A percentile compares a stretch with the other conserved stretches of the same genome.
Evolutionary conservation across 1,139 yeast species (phyloP).

Genomic region (Pichia sp.): DNA sequence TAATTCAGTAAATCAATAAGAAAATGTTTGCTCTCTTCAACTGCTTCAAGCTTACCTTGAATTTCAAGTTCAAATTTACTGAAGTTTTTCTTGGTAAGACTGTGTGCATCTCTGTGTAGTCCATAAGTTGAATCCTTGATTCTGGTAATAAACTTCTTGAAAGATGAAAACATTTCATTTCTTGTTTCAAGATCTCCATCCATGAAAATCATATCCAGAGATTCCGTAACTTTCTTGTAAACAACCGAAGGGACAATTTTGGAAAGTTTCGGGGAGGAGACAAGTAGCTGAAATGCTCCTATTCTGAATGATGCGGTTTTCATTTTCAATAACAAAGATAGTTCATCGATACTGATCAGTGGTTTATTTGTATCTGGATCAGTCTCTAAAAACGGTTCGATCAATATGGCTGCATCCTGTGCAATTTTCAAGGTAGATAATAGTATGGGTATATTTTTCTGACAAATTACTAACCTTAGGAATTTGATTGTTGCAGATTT

Average conservation of each 20-base stretch:
- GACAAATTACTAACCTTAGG: conserved; percentile 24
- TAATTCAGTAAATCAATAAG: conserved; percentile 38
- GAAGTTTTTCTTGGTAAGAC: conserved; percentile 34
- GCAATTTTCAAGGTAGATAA: conserved; percentile 62
- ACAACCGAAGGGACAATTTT: conserved; percentile 46
- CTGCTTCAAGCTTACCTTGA: conserved; percentile 26
- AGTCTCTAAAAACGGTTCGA: conserved; percentile 45
- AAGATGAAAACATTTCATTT: conserved; percentile 55
- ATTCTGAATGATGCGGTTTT: conserved; percentile 46
- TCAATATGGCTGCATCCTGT: conserved; percentile 51
- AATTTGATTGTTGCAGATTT: conserved; percentile 41
- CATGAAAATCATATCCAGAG: conserved; percentile 48
- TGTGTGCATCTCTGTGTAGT: conserved; percentile 44
- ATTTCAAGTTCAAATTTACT: conserved; percentile 36
- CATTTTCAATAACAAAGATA: conserved; percentile 41
- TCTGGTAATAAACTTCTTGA: conserved; percentile 59
- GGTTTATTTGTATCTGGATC: conserved; percentile 22
- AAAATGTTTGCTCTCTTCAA: conserved; percentile 39
- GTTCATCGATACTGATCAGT: conserved; percentile 35
- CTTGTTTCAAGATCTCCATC: conserved; percentile 67
- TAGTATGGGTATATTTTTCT: conserved; percentile 38
- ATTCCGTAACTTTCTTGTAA: conserved; percentile 40
- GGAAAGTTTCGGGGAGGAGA: conserved; percentile 60
- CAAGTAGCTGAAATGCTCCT: conserved; percentile 55
- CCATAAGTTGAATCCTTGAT: conserved; percentile 65